Base-by-base conservation (phyloP, 352 stramenopile species). In the Phytophthora agathidicida region DNA sequence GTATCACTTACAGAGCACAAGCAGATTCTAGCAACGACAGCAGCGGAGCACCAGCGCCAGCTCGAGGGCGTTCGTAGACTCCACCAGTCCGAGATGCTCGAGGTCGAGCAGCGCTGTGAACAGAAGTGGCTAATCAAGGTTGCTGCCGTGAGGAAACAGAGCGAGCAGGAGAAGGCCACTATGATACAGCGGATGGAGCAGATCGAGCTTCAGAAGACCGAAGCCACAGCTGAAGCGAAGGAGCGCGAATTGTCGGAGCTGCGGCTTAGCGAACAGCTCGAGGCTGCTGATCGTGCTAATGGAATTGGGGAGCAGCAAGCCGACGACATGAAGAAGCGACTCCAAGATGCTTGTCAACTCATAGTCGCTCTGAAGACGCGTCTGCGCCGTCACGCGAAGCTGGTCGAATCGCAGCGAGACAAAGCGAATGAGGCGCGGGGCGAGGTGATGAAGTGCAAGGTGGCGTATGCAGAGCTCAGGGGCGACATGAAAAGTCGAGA, bases 1-100 rank as follows among this genome's bases (percentile, higher is more conserved):
- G 65, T 90, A 7, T 80, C 77, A n/a, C 62, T 88, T 3, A 22
- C 19, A 6, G 77, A 90, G 23, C 80, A 90, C 52, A 63, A 86
- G 41, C 68, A 77, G 36, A 60, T 76, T 17, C 5, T 90, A 41
- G 33, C 46, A 2, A 47, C 58, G 3, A 55, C 65, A 22, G 30
- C 48, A 8, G 48, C 66, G 9, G 46, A 55, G 22, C 50, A 73
- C 23, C 54, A 60, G 6, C 59, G 44, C 17, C 68, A 83, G 24
- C 62, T 50, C 4, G 64, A 71, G 2, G 50, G 57, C 5, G 50
- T 76, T 19, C 32, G 26, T 8, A 48, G 44, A 17, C 33, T 17
- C 3, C 66, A 86, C 22, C 35, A 62, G 5, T 51, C 47, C 1
- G 68, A 86, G 17, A 37, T 78, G 16, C 36, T 36, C 3, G 41